These are phyloP conservation scores for Sphagnurus paluster DNA, from an alignment of 1,284 basidiomycete species.

Conservation along the genomic window DNA sequence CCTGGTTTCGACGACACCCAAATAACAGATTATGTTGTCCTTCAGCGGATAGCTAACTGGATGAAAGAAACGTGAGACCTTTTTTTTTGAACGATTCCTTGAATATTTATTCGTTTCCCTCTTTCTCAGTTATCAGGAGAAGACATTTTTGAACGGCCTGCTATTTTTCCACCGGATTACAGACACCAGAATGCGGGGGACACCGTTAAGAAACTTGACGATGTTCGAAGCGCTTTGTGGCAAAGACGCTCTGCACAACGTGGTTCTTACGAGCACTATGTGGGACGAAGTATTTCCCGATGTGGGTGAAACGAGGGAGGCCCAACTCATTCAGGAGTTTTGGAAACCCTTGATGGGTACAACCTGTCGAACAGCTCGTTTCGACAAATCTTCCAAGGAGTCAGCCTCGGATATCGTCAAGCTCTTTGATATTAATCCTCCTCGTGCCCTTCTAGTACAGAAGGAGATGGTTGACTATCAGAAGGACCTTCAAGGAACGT, in stretches of 20 bases:
- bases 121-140: slow-evolving; percentile 19
- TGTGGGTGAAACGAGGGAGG: slow-evolving; percentile 15
- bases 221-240: slow-evolving; percentile 25
- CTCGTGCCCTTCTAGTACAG: slow-evolving; percentile 20
- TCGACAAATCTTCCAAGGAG: slow-evolving; percentile 13
- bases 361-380: slow-evolving; percentile 17
- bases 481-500: slow-evolving; percentile 17
- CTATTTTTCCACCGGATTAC: slow-evolving; percentile 26
- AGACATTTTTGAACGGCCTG: slow-evolving; percentile 22
- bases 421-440: slow-evolving; percentile 11
- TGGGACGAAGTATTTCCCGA: slow-evolving; percentile 20
- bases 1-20: slow-evolving; percentile 28
- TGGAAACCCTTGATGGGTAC: slow-evolving; percentile 21
- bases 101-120: neutral
- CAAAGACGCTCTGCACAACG: slow-evolving; percentile 17
- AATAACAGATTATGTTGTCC: slow-evolving; percentile 23
- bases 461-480: slow-evolving; percentile 21
- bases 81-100: neutral
- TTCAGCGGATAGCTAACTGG: slow-evolving; percentile 25
- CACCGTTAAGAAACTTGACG: slow-evolving; percentile 20
- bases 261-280: slow-evolving; percentile 24
- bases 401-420: slow-evolving; percentile 23
- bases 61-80: slow-evolving; percentile 23
- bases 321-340: slow-evolving; percentile 17
- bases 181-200: slow-evolving; percentile 22